Evolutionary conservation across 768 basidiomycete species (phyloP), one percentile per base, ranked within the genome.

Genomic region (Megacollybia marginata): DNA sequence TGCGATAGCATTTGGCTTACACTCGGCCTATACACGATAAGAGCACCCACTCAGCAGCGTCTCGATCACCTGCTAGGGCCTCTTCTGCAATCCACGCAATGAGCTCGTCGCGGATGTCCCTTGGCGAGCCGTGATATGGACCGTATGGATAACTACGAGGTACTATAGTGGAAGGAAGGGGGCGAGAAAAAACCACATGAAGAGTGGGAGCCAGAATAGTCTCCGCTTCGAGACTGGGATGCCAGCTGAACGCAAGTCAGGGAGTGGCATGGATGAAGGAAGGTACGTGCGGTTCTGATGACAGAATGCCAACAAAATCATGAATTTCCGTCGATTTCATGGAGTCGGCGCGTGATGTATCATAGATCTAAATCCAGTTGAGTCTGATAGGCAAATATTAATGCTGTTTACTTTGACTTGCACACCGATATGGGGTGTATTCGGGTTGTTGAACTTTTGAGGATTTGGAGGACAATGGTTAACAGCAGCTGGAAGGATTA

Each of bases 31-130:
- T 70, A 42, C 72, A 59, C 40, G 74, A 68, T 23, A 91, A 68
- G 5, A 92, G 68, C 7, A 87, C 69, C 84, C 85, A 90, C 64
- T 90, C 83, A 19, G 88, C 87, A 2, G 82, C 82, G 18, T 78
- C 69, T 31, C 57, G 62, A 58, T 92, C 89, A 4, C 85, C 83
- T 0, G 73, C 84, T 4, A 92, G 70, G 10, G 73, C 79, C 58
- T 86, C 80, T 19, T 73, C 64, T 1, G 88, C 85, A 45, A 92
- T 76, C 90, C 90, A 92, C 0, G 66, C 53, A 35, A 91, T 71
- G 15, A 92, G 68, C 42, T 82, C 75, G 8, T 71, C 59, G 34
- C 84, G 71, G 13, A 79, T 50, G 5, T 59, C 55, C 12, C 57
- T 40, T 12, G 59, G 50, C 48, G 34, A 49, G 16, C 46, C 52